A percentile compares a stretch with the other conserved stretches of the same genome.
Evolutionary conservation across 192 early-diverging fungal species (phyloP).

Genomic region (Obelidium mucronatum): DNA sequence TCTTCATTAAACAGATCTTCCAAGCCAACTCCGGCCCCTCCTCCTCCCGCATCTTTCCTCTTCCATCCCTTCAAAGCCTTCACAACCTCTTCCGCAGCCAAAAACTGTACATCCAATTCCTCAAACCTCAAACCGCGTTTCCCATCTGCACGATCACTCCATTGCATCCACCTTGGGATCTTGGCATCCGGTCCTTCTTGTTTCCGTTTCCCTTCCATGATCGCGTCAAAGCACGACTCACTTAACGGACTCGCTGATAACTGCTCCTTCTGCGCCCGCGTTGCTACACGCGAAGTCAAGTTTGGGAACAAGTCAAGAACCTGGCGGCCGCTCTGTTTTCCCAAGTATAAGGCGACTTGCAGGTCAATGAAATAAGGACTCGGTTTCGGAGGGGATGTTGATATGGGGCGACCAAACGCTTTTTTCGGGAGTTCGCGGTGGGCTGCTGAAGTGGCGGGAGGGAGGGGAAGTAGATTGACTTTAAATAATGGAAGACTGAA

Average conservation of each 20-base stretch:
- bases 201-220: constrained; percentile 4
- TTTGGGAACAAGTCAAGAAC: constrained; percentile 50
- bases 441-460: constrained; percentile 24
- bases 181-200: not conserved
- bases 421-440: constrained; percentile 7
- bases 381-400: not conserved
- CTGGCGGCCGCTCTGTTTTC: constrained; percentile 45
- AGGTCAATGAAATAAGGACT: constrained; percentile 47
- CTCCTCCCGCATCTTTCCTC: not conserved
- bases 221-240: constrained; percentile 21
- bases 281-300: constrained; percentile 49
- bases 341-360: constrained; percentile 56
- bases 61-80: constrained; percentile 23
- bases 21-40: not conserved
- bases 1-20: constrained; percentile 10
- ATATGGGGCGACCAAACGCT: constrained; percentile 7
- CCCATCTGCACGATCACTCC: constrained; percentile 23
- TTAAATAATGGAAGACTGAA: constrained; percentile 55
- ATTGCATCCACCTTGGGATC: constrained; percentile 37
- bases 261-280: constrained; percentile 45
- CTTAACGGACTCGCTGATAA: constrained; percentile 44
- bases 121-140: constrained; percentile 34
- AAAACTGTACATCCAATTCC: constrained; percentile 46
- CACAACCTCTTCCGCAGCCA: constrained; percentile 42
- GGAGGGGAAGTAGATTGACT: constrained; percentile 30